Base-by-base conservation (phyloP, 768 basidiomycete species). In the Hericium erinaceus region DNA sequence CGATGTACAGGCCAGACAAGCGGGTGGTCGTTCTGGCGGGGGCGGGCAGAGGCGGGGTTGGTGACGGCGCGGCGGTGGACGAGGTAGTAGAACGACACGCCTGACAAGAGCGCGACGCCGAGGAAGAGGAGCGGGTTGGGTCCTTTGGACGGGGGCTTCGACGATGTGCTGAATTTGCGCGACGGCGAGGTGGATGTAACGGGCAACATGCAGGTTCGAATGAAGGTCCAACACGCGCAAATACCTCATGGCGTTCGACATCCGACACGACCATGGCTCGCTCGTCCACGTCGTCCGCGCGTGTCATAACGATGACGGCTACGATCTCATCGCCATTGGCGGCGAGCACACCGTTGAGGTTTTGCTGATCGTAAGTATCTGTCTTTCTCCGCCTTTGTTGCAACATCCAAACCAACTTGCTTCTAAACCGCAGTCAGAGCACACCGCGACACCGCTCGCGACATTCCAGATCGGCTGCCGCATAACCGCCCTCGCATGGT, bases 401-500 rank as follows among this genome's bases (percentile, higher is more conserved):
- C 59, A 33, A 6, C 1, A 33, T 33, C 6, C 33, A 33, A 33
- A 2, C 6, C 8, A 7, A 33, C 5, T 33, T 62, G 56, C 40
- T 51, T 8, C 49, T 37, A 59, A 56, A 65, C 81, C 78, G 72
- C 69, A 64, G 70, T 74, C 63, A 68, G 58, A 65, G 39, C 63
- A 77, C 0, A 70, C 74, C 16, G 77, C 70, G 64, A 73, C 73
- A 58, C 72, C 72, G 39, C 63, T 92, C 64, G 88, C 88, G 48
- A 82, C 82, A 18, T 92, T 92, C 64, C 79, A 88, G 70, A 70
- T 92, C 46, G 89, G 90, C 18, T 75, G 77, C 10, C 77, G 81
- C 52, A 76, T 88, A 46, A 89, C 87, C 2, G 80, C 91, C 4
- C 68, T 92, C 13, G 87, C 90, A 2, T 92, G 88, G 85, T 92